phyloP scores from a whole-genome alignment of 345 rosid genomes.

The Stellera chamaejasme region DNA sequence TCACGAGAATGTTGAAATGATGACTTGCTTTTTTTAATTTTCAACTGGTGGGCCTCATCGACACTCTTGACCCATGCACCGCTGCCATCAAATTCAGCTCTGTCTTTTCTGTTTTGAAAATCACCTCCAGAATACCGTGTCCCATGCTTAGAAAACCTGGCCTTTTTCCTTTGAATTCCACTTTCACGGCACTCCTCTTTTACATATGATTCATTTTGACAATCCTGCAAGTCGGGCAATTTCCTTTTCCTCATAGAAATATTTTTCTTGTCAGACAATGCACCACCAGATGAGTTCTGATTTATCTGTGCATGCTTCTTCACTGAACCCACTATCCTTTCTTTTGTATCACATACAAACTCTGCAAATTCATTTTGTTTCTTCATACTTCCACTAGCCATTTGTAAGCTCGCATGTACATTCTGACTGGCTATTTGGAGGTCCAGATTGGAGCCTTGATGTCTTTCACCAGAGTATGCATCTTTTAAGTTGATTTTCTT shows the following conservation, averaged over 20 bases:
- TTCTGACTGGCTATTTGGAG: constrained; percentile 13
- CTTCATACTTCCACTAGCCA: constrained; percentile 17
- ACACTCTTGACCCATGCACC: constrained; percentile 22
- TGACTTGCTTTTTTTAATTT: constrained; percentile 15
- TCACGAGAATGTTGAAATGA: constrained; percentile 13
- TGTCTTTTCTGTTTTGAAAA: constrained; percentile 17
- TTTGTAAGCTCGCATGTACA: constrained; percentile 16
- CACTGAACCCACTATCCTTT: constrained; percentile 19
- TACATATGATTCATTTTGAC: constrained; percentile 20
- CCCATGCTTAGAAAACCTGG: constrained; percentile 19
- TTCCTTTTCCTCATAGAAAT: constrained; percentile 37
- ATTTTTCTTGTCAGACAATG: constrained; percentile 20
- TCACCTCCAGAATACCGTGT: constrained; percentile 11
- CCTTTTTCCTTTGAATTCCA: constrained; percentile 24
- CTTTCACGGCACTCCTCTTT: constrained; percentile 33
- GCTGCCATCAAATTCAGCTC: constrained; percentile 22
- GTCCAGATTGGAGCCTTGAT: constrained; percentile 13
- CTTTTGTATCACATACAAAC: constrained; percentile 25
- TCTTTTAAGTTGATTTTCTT: constrained; percentile 38
- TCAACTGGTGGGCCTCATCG: constrained; percentile 14
- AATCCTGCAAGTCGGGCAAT: constrained; percentile 24
- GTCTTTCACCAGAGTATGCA: constrained; percentile 9
- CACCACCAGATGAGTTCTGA: constrained; percentile 32
- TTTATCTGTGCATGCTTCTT: constrained; percentile 28
- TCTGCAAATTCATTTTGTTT: constrained; percentile 15